Conservation (phyloP, 805 yeast genomes). For the Spathaspora girioi region DNA sequence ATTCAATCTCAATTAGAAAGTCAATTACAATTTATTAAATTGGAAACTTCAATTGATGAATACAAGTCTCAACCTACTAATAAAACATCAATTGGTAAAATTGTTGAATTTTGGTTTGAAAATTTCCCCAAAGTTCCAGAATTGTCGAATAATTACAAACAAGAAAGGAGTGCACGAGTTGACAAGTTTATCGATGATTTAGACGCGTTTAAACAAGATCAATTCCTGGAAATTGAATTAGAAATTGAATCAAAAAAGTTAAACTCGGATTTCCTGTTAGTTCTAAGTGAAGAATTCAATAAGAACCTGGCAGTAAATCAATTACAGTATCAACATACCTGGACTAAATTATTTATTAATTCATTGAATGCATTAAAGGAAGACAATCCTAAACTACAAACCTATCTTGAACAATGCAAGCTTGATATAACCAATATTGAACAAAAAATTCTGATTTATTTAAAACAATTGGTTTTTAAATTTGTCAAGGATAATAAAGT, state of each 20-base stretch:
- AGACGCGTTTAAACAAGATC: slow-evolving; percentile 1
- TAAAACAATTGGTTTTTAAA: slow-evolving; percentile 3
- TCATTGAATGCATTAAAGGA: slow-evolving; percentile 12
- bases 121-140: slow-evolving; percentile 16
- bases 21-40: slow-evolving; percentile 21
- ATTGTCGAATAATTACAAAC: slow-evolving; percentile 11
- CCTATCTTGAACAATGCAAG: neutral
- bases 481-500: slow-evolving; percentile 4
- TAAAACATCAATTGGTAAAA: slow-evolving; percentile 19
- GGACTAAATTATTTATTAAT: slow-evolving; percentile 10
- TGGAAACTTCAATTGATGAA: slow-evolving; percentile 6
- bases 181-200: slow-evolving; percentile 2
- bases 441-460: slow-evolving; percentile 1
- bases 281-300: slow-evolving; percentile 5
- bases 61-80: neutral
- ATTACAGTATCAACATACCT: slow-evolving; percentile 6
- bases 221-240: neutral
- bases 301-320: slow-evolving; percentile 4
- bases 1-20: slow-evolving; percentile 22
- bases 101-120: slow-evolving; percentile 21
- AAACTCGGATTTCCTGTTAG: neutral
- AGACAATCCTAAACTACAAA: neutral
- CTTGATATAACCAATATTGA: neutral
- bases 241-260: neutral
- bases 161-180: neutral